A percentile compares a stretch with the other conserved stretches of the same genome.
These are phyloP conservation scores for Geranium incanum DNA, from an alignment of 441 rosid genomes.

Conservation along the genomic window DNA sequence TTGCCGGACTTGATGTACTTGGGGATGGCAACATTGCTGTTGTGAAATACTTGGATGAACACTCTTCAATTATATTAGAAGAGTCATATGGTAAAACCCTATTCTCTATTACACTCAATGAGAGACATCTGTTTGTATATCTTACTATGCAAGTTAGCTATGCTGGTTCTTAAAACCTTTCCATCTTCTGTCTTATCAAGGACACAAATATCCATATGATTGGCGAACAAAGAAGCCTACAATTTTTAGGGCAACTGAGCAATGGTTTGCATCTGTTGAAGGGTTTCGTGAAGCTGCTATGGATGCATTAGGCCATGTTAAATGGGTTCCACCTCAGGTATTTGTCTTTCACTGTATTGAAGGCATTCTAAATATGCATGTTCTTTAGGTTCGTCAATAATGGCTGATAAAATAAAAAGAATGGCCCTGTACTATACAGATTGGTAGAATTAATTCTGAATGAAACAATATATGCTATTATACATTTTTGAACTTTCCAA, in stretches of 20 bases:
- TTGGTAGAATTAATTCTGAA: background rate
- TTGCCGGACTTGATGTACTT: slow-evolving; percentile 88
- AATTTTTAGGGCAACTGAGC: slow-evolving; percentile 96
- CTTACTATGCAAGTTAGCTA: slow-evolving; percentile 12
- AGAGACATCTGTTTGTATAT: background rate
- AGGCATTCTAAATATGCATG: slow-evolving; percentile 5
- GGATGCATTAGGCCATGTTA: slow-evolving; percentile 76
- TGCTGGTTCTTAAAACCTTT: slow-evolving; percentile 16
- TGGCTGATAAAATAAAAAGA: too few species aligned
- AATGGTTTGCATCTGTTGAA: slow-evolving; percentile 99
- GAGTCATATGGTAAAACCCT: slow-evolving; percentile 69
- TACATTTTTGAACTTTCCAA: background rate
- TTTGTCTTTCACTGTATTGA: slow-evolving; percentile 20
- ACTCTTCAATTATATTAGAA: slow-evolving; percentile 68
- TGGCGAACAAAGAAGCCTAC: slow-evolving; percentile 97
- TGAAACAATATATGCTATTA: background rate
- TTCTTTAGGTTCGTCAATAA: slow-evolving; percentile 5
- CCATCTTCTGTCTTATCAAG: slow-evolving; percentile 35
- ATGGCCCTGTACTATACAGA: background rate
- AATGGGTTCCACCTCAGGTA: slow-evolving; percentile 97
- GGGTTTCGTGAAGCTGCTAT: slow-evolving; percentile 73
- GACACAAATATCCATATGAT: slow-evolving; percentile 92
- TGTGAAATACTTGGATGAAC: slow-evolving; percentile 65
- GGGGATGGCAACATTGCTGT: slow-evolving; percentile 87
- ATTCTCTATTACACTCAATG: background rate